These are phyloP conservation scores for Escovopsis sp. DNA, from an alignment of 2,329 filamentous ascomycete genomes.

Conservation along the genomic window DNA sequence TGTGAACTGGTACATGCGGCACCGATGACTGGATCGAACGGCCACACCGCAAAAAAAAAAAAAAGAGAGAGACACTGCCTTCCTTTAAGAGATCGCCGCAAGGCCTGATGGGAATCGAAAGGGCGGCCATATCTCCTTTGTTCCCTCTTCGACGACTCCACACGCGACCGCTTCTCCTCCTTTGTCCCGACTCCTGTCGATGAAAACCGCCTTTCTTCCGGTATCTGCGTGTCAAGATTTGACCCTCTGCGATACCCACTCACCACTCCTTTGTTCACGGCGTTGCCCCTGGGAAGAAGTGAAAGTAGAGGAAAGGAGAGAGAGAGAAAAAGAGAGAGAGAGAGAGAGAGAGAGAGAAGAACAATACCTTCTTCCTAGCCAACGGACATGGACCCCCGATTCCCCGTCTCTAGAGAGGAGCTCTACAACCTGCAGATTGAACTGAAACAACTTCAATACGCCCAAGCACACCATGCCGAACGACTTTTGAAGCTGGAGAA, in stretches of 20 bases:
- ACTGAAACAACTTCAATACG: constrained; percentile 50
- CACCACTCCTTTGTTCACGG: no score
- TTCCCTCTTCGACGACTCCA: background rate
- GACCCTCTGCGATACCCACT: no score
- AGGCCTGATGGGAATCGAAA: constrained; percentile 3
- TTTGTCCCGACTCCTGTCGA: no score
- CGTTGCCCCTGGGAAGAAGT: no score
- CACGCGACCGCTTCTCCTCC: background rate
- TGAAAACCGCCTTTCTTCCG: no score
- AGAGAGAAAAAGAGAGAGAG: no score
- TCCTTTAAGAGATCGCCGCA: background rate
- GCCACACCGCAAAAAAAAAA: background rate
- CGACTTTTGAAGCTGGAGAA: constrained; percentile 48
- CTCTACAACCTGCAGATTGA: constrained; percentile 56
- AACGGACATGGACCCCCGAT: constrained; percentile 49
- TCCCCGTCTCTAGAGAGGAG: constrained; percentile 45
- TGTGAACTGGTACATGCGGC: constrained; percentile 20
- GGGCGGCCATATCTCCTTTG: background rate
- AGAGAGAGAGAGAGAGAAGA: no score
- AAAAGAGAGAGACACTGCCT: background rate
- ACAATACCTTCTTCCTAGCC: background rate
- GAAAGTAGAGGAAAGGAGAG: no score
- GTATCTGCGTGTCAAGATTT: no score
- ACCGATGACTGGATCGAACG: constrained; percentile 17
- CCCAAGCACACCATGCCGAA: constrained; percentile 48